phyloP scores from a whole-genome alignment of 2,329 filamentous ascomycete genomes.

The Tolypocladium inflatum region DNA sequence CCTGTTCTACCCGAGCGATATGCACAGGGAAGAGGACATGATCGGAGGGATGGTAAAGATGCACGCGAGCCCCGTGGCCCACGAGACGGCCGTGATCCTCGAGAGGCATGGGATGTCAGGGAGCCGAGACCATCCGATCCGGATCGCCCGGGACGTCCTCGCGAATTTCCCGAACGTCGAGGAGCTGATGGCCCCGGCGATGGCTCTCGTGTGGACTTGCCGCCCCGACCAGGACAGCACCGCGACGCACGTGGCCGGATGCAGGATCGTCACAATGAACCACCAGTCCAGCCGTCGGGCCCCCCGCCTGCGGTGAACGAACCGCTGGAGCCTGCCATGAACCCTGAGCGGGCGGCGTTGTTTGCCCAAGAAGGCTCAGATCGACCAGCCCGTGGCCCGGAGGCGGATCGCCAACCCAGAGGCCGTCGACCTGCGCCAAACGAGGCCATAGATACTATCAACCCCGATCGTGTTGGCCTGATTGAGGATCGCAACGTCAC shows the following conservation, averaged over 20 bases:
- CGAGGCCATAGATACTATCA: constrained; percentile 28
- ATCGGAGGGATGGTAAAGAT: constrained; percentile 29
- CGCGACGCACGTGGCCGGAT: constrained; percentile 18
- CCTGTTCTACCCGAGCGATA: constrained; percentile 38
- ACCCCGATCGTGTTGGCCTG: constrained; percentile 37
- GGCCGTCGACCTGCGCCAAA: constrained; percentile 16
- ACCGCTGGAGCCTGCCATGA: constrained; percentile 37
- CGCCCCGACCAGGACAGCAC: constrained; percentile 28
- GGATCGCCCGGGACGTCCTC: constrained; percentile 28
- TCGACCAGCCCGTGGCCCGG: constrained; percentile 14
- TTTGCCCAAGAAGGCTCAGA: constrained; percentile 27
- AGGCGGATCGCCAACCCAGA: constrained; percentile 19
- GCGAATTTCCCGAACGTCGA: constrained; percentile 36
- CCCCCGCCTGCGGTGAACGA: constrained; percentile 12
- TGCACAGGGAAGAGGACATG: constrained; percentile 28
- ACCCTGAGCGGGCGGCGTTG: constrained; percentile 44
- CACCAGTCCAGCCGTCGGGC: constrained; percentile 16
- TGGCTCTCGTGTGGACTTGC: constrained; percentile 15
- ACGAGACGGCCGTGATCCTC: constrained; percentile 17
- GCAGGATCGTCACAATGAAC: constrained; percentile 19
- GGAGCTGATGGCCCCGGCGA: constrained; percentile 22
- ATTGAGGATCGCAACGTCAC: constrained; percentile 28
- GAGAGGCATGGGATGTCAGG: constrained; percentile 26
- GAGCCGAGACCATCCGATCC: constrained; percentile 30
- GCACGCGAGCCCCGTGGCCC: constrained; percentile 11